A percentile compares a stretch with the other conserved stretches of the same genome.
These are phyloP conservation scores for Polyporus tsugae DNA, from an alignment of 1,284 basidiomycete genomes.

Conservation along the genomic window DNA sequence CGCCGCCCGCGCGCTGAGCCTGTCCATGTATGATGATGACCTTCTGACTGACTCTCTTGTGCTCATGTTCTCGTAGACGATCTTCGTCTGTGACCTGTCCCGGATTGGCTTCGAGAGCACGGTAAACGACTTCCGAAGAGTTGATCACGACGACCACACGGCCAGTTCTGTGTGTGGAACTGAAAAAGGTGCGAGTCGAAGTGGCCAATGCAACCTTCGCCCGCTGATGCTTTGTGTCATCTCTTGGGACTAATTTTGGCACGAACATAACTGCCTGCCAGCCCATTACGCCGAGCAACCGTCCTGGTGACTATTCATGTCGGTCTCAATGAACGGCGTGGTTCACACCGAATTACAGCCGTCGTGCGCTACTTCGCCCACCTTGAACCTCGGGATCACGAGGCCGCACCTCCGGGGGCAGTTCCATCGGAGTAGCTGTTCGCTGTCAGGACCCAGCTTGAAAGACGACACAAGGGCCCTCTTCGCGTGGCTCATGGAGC, in stretches of 20 bases:
- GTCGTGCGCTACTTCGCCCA: conserved; percentile 6
- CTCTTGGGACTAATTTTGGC: conserved; percentile 23
- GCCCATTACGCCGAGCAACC: conserved; percentile 26
- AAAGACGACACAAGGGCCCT: not conserved
- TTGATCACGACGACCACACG: not conserved
- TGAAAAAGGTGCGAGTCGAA: conserved; percentile 20
- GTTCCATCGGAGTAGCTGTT: conserved; percentile 6
- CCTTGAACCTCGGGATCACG: conserved; percentile 6
- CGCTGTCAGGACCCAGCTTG: conserved; percentile 11
- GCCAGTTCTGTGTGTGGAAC: conserved; percentile 11
- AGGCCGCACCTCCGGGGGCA: not conserved
- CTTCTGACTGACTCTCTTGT: not conserved
- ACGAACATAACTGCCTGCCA: conserved; percentile 11
- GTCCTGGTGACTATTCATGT: conserved; percentile 21
- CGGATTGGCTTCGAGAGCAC: conserved; percentile 8
- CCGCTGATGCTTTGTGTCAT: not conserved
- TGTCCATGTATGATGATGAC: too few species aligned
- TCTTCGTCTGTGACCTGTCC: not conserved
- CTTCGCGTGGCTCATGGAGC: not conserved
- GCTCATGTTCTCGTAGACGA: not conserved
- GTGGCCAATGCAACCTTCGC: not conserved
- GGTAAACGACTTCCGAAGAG: not conserved
- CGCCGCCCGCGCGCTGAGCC: too few species aligned
- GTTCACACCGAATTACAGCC: conserved; percentile 26
- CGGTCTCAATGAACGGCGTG: conserved; percentile 8